Conservation (phyloP, 2,329 filamentous ascomycete species). For the Dothidotthia symphoricarpi region DNA sequence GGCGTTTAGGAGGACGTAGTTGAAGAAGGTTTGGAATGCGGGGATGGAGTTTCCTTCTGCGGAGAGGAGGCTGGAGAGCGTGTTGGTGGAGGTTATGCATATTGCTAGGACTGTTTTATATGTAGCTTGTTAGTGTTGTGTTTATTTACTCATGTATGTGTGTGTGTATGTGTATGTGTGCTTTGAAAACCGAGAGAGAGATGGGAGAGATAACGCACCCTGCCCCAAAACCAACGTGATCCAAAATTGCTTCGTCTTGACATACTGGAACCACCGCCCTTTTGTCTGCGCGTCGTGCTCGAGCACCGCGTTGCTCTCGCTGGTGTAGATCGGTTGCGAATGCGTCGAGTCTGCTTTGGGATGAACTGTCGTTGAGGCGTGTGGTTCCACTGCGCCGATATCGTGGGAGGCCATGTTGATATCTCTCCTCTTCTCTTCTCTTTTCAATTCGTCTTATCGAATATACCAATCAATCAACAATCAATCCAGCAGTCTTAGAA, state of each 20-base stretch:
- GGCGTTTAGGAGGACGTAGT: constrained; percentile 79
- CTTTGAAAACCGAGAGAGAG: too few species aligned
- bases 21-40: constrained; percentile 94
- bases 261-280: constrained; percentile 62
- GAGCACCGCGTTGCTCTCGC: constrained; percentile 21
- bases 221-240: constrained; percentile 73
- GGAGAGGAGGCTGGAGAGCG: constrained; percentile 75
- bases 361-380: constrained; percentile 20
- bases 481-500: too few species aligned
- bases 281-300: constrained; percentile 42
- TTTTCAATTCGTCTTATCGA: too few species aligned
- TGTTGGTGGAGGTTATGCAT: constrained; percentile 90
- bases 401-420: constrained; percentile 14
- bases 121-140: too few species aligned
- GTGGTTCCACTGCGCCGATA: constrained; percentile 11
- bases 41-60: constrained; percentile 74
- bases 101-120: constrained; percentile 56
- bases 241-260: constrained; percentile 86
- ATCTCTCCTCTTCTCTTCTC: neutral
- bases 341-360: constrained; percentile 22
- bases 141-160: neutral
- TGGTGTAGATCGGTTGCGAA: constrained; percentile 32
- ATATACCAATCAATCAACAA: too few species aligned
- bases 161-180: too few species aligned
- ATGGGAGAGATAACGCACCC: constrained; percentile 29